Conservation (phyloP, 2,329 filamentous ascomycete genomes). For the Curvularia sp. region DNA sequence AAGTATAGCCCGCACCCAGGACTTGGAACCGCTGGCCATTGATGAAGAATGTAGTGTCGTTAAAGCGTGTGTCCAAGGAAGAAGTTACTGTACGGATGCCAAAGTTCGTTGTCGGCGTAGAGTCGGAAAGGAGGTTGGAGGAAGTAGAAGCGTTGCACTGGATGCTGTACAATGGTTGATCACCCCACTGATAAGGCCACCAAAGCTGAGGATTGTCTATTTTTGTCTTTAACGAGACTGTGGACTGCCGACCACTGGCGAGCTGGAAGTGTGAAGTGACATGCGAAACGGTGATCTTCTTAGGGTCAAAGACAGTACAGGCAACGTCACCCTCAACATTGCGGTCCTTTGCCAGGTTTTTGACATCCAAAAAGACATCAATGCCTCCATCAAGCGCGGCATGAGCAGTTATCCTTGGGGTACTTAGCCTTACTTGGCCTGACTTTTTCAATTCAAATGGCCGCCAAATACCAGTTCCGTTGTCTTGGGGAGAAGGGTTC, state of each 20-base stretch:
- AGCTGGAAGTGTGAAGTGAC: slow-evolving; percentile 11
- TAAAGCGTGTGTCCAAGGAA: slow-evolving; percentile 56
- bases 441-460: slow-evolving; percentile 64
- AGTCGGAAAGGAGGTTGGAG: slow-evolving; percentile 43
- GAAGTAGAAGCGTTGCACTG: slow-evolving; percentile 38
- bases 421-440: slow-evolving; percentile 54
- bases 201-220: slow-evolving; percentile 61
- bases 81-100: slow-evolving; percentile 65
- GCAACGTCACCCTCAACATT: slow-evolving; percentile 16
- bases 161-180: slow-evolving; percentile 61
- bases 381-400: slow-evolving; percentile 27
- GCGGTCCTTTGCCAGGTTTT: slow-evolving; percentile 24
- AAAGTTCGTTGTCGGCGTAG: slow-evolving; percentile 51
- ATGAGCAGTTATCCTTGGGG: slow-evolving; percentile 36
- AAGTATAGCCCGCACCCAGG: slow-evolving; percentile 65
- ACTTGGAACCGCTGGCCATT: slow-evolving; percentile 68
- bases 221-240: slow-evolving; percentile 14
- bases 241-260: not conserved
- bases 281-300: slow-evolving; percentile 1
- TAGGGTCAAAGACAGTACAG: slow-evolving; percentile 22
- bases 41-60: slow-evolving; percentile 64
- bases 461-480: slow-evolving; percentile 69
- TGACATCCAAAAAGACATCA: slow-evolving; percentile 32
- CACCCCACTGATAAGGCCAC: slow-evolving; percentile 69
- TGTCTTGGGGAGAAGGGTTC: slow-evolving; percentile 68